Evolutionary conservation across 140 eudicot species (phyloP).

Genomic region (Flaveria floridana): DNA sequence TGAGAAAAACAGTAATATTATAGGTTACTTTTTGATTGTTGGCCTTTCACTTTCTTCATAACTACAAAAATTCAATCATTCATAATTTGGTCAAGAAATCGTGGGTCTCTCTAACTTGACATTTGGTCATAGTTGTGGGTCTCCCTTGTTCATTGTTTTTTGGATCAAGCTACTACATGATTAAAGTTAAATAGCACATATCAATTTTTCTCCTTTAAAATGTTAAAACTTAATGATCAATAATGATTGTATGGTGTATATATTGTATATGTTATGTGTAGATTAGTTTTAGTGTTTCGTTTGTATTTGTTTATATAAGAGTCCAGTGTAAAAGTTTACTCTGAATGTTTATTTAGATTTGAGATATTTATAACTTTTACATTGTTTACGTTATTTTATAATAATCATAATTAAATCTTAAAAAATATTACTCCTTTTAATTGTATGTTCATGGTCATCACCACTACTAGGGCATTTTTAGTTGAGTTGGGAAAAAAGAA

Average conservation of each 20-base stretch:
- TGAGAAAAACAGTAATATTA: not conserved
- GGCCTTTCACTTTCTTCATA: slow-evolving; percentile 1
- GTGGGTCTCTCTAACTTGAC: slow-evolving; percentile 34
- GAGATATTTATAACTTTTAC: no score
- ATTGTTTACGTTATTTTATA: not conserved
- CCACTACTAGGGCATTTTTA: no score
- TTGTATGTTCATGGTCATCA: no score
- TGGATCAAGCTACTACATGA: slow-evolving; percentile 29
- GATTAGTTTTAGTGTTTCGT: not conserved
- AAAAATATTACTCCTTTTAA: no score
- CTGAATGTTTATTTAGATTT: no score
- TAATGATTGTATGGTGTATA: not conserved
- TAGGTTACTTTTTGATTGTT: not conserved
- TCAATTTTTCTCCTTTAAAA: slow-evolving; percentile 12
- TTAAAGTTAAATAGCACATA: slow-evolving; percentile 28
- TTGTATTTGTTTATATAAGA: not conserved
- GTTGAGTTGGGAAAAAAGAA: no score
- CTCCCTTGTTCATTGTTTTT: slow-evolving; percentile 32
- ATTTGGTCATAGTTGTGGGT: slow-evolving; percentile 39
- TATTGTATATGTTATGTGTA: not conserved
- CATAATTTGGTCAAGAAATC: slow-evolving; percentile 31
- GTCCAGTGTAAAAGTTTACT: not conserved
- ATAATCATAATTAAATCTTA: not conserved
- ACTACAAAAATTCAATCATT: slow-evolving; percentile 25
- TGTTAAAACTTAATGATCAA: slow-evolving; percentile 7